Evolutionary conservation across 805 yeast genomes (phyloP).

Genomic region (Monosporozyma solicola): DNA sequence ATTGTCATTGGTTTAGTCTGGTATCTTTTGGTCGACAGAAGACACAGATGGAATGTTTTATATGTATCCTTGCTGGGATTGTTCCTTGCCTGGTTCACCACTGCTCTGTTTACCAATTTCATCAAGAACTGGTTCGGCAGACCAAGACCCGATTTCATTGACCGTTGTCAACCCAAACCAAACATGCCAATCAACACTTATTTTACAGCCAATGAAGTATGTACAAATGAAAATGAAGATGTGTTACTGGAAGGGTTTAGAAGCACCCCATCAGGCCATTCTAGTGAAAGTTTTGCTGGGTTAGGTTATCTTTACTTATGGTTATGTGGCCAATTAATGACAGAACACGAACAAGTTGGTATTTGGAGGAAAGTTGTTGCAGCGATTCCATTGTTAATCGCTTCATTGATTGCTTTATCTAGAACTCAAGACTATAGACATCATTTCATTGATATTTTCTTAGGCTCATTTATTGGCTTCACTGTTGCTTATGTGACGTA

Average conservation of each 20-base stretch:
- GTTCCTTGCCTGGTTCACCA: conserved; percentile 46
- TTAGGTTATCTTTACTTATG: conserved; percentile 55
- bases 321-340: conserved; percentile 56
- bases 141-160: conserved; percentile 85
- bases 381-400: conserved; percentile 52
- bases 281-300: conserved; percentile 62
- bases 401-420: conserved; percentile 69
- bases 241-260: conserved; percentile 61
- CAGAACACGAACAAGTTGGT: conserved; percentile 42
- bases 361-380: conserved; percentile 54
- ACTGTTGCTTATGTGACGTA: conserved; percentile 42
- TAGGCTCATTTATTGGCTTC: conserved; percentile 64
- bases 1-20: conserved; percentile 30
- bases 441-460: conserved; percentile 74
- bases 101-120: conserved; percentile 59
- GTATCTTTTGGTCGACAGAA: conserved; percentile 33
- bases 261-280: conserved; percentile 79
- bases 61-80: conserved; percentile 64
- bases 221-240: conserved; percentile 42
- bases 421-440: conserved; percentile 92
- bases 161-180: conserved; percentile 65
- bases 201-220: conserved; percentile 55
- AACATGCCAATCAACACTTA: conserved; percentile 48
- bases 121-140: conserved; percentile 82
- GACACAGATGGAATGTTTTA: conserved; percentile 49